Base-by-base conservation (phyloP, 345 rosid species). In the Litchi chinensis region DNA sequence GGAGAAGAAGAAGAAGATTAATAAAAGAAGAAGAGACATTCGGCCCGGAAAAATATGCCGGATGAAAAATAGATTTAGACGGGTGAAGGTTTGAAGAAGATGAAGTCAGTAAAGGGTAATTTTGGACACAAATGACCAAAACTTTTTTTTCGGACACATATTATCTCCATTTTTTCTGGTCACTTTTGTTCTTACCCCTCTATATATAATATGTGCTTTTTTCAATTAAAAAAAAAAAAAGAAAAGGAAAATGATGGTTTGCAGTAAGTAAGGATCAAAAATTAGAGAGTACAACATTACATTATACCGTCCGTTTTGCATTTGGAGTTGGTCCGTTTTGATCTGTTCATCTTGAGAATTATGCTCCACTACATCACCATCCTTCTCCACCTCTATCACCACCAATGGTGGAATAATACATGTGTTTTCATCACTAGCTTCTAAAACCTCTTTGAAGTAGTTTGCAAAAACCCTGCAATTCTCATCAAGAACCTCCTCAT, bases 301-400 rank as follows among this genome's bases (percentile, higher is more conserved):
- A 83, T 89, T 89, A 76, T 89, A 86, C 84, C 90, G 88, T 68
- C 89, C 89, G 66, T 85, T 80, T 76, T 82, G 48, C 57, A 80
- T 32, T 60, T 76, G 82, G 21, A 79, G 56, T 59, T 78, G 87
- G 69, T 77, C 57, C 9, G 69, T 48, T 74, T 84, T 73, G 76
- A 69, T 81, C 73, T 19, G 59, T 70, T 56, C 50, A 71, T 77
- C 82, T 43, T 77, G 76, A 22, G 39, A 28, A 37, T 39, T 62
- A 24, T 13, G 76, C 44, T 80, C 77, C 44, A 65, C 26, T 60
- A 41, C 43, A 2, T 75, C 82, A 24, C 22, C 80, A 24, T 15
- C 64, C 22, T 77, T 78, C 10, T 72, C 72, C 10, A 59, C 56
- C 79, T 67, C 74, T 19, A 74, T 83, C 64, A 87, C 79, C 56